Percentiles rank a stretch among this genome's conserved stretches.
Conservation (phyloP, 208 protist genomes). For the Wallacemonas sp. region DNA sequence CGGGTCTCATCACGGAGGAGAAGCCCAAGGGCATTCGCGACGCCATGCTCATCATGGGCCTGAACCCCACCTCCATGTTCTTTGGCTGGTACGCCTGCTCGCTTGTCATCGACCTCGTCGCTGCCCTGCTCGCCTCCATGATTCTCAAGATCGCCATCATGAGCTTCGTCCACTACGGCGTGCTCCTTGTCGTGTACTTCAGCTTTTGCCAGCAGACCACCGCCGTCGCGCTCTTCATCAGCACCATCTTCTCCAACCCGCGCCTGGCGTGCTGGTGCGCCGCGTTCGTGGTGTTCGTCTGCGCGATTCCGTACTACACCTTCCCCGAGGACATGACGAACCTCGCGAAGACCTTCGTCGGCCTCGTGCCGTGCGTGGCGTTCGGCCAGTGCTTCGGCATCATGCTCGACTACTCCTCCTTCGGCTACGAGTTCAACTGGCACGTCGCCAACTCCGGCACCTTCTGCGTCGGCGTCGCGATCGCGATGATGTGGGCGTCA, state of each 20-base stretch:
- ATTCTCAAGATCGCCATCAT: constrained; percentile 70
- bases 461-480: constrained; percentile 48
- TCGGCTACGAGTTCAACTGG: constrained; percentile 45
- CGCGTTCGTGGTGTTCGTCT: constrained; percentile 71
- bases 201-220: constrained; percentile 74
- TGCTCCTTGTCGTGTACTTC: constrained; percentile 78
- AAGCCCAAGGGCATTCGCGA: constrained; percentile 78
- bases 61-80: constrained; percentile 69
- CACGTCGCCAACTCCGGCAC: constrained; percentile 29
- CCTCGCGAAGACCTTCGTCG: constrained; percentile 39
- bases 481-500: constrained; percentile 83
- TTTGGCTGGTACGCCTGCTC: constrained; percentile 69
- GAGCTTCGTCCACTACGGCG: constrained; percentile 43
- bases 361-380: constrained; percentile 63
- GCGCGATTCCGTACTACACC: constrained; percentile 61
- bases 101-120: constrained; percentile 57
- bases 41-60: constrained; percentile 90
- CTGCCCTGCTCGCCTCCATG: constrained; percentile 52
- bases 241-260: constrained; percentile 77
- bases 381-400: constrained; percentile 49
- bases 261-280: constrained; percentile 62
- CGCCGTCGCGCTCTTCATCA: constrained; percentile 70
- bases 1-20: constrained; percentile 75
- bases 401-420: constrained; percentile 58
- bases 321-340: constrained; percentile 59